Evolutionary conservation across 1,139 yeast genomes (phyloP).

Genomic region (Candida buenavistaensis): DNA sequence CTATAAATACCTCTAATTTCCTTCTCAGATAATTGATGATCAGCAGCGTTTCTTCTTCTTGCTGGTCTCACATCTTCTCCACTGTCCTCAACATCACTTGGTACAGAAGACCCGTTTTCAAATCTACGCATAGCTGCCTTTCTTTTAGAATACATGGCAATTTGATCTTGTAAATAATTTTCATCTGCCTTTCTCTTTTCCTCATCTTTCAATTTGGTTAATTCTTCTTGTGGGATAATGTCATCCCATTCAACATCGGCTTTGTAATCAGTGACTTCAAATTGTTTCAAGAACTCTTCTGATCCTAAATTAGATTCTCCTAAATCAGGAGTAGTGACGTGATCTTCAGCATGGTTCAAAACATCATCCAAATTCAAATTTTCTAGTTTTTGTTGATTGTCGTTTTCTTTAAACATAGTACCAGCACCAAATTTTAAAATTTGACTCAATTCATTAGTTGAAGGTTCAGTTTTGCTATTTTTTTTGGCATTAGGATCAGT

Average conservation of each 20-base stretch:
- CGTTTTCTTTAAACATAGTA: slow-evolving; percentile 91
- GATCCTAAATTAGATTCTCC: slow-evolving; percentile 98
- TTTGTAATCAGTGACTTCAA: slow-evolving; percentile 97
- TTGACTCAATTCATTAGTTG: slow-evolving; percentile 82
- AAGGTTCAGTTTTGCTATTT: slow-evolving; percentile 60
- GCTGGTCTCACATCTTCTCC: slow-evolving; percentile 19
- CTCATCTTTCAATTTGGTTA: slow-evolving; percentile 84
- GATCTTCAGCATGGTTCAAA: slow-evolving; percentile 95
- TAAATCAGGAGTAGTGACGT: slow-evolving; percentile 90
- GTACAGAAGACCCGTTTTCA: slow-evolving; percentile 36
- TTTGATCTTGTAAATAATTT: slow-evolving; percentile 82
- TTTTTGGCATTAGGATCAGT: slow-evolving; percentile 63
- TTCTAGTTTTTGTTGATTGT: slow-evolving; percentile 92
- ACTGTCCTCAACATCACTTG: slow-evolving; percentile 21
- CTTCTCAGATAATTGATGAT: slow-evolving; percentile 71
- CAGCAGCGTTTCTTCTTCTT: slow-evolving; percentile 39
- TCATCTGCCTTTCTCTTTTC: slow-evolving; percentile 88
- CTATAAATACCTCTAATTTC: slow-evolving; percentile 87
- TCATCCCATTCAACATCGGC: slow-evolving; percentile 99
- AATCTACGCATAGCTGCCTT: slow-evolving; percentile 68
- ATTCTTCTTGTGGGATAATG: slow-evolving; percentile 94
- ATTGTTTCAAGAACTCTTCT: slow-evolving; percentile 94
- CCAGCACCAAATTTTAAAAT: slow-evolving; percentile 98
- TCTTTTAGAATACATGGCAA: slow-evolving; percentile 82
- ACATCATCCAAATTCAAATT: slow-evolving; percentile 95